Base-by-base conservation (phyloP, 2,329 filamentous ascomycete genomes). In the Pestalotiopsis fici region DNA sequence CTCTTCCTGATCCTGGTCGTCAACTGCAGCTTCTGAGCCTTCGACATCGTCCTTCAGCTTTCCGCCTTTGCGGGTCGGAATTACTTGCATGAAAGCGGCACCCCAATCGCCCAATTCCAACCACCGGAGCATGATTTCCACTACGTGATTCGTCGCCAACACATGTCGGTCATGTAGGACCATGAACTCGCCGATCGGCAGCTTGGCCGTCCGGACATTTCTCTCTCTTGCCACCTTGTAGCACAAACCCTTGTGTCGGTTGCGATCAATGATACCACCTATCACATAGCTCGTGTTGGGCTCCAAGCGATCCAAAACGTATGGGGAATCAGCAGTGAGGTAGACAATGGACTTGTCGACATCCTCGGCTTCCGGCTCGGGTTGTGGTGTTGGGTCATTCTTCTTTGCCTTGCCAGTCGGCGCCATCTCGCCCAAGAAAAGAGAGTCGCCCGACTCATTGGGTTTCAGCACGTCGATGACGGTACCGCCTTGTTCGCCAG, bases 91-190 rank as follows among this genome's bases (percentile, higher is more conserved):
- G 77, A 99, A 99, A 0, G 96, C 95, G 75, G 92, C 85, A 1
- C 91, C 95, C 96, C 96, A 99, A 78, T 98, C 92, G 2, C 93
- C 93, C 61, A 88, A 89, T 79, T 98, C 94, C 65, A 99, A 80
- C 94, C 95, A 99, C 71, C 90, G 90, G 59, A 97, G 82, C 93
- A 99, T 97, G 70, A 99, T 98, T 80, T 98, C 95, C 59, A 96
- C 88, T 1, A 99, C 96, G 76, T 99, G 96, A 76, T 98, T 99
- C 7, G 95, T 98, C 3, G 95, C 91, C 67, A 99, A 83, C 4
- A 99, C 93, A 73, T 91, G 89, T 37, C 96, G 89, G 73, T 92
- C 95, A 66, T 91, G 87, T 93, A 99, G 97, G 70, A 94, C 87
- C 85, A 99, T 91, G 78, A 93, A 98, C 70, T 98, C 91, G n/a